These are phyloP conservation scores for Physcia stellaris DNA, from an alignment of 495 filamentous ascomycete genomes.

Conservation along the genomic window DNA sequence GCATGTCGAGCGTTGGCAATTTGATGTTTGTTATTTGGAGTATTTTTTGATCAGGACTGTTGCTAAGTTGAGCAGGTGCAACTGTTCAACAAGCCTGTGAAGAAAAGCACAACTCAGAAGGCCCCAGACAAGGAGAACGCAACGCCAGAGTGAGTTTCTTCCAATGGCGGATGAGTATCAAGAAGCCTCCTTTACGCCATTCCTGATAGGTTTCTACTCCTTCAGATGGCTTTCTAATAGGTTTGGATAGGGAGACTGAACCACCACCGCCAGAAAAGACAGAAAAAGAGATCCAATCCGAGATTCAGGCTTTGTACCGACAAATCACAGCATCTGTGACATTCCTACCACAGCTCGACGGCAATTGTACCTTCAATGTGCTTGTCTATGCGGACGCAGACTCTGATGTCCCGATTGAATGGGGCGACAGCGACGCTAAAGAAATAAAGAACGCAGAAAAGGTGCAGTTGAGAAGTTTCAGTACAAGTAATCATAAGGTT, in stretches of 20 bases:
- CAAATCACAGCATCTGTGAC: conserved; percentile 97
- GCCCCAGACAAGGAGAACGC: conserved; percentile 50
- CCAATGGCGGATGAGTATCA: too few species aligned
- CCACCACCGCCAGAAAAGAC: conserved; percentile 52
- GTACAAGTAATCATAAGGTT: conserved; percentile 82
- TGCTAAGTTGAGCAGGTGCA: conserved; percentile 40
- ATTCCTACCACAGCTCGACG: conserved; percentile 83
- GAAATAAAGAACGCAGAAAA: conserved; percentile 94
- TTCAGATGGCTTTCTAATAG: too few species aligned
- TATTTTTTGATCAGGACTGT: neutral
- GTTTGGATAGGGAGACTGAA: conserved; percentile 5
- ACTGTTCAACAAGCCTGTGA: conserved; percentile 48
- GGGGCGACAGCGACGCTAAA: conserved; percentile 97
- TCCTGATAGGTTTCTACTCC: too few species aligned
- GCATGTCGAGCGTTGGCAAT: conserved; percentile 94
- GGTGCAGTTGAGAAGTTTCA: conserved; percentile 89
- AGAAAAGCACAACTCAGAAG: conserved; percentile 35
- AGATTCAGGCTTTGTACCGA: conserved; percentile 90
- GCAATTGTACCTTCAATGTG: conserved; percentile 96
- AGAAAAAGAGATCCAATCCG: conserved; percentile 83
- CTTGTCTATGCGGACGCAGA: conserved; percentile 95
- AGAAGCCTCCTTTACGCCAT: conserved; percentile 10
- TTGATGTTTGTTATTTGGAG: conserved; percentile 41
- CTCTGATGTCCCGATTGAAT: conserved; percentile 92
- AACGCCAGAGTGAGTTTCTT: conserved; percentile 30